Percentiles rank a stretch among this genome's conserved stretches.
Conservation (phyloP, 2,329 filamentous ascomycete genomes). For the Neoscytalidium dimidiatum region DNA sequence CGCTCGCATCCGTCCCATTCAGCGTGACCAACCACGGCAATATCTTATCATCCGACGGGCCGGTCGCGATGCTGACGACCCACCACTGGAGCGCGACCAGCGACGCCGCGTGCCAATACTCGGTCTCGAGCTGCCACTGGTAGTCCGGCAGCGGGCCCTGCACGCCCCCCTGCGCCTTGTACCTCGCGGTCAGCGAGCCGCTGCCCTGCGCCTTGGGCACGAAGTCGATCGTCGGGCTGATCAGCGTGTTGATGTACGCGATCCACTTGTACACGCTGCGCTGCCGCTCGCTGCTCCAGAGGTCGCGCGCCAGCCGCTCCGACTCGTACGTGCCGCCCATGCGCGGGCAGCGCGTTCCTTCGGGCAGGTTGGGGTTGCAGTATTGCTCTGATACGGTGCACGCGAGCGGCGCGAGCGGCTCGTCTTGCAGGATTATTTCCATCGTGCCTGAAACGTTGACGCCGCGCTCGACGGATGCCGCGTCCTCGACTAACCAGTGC, state of each 20-base stretch:
- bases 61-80: constrained; percentile 10
- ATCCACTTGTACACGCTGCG: background rate
- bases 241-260: background rate
- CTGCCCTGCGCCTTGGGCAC: background rate
- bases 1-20: background rate
- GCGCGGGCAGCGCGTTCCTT: background rate
- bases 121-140: constrained; percentile 23
- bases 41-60: background rate
- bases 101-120: constrained; percentile 18
- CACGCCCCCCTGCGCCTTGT: background rate
- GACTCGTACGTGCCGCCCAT: constrained; percentile 6
- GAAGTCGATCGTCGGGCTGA: background rate
- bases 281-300: background rate
- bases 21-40: background rate
- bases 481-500: background rate
- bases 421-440: background rate
- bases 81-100: constrained; percentile 19
- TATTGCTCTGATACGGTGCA: constrained; percentile 13
- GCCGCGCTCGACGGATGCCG: background rate
- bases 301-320: background rate
- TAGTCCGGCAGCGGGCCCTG: constrained; percentile 19
- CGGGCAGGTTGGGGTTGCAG: constrained; percentile 22
- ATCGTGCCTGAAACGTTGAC: background rate
- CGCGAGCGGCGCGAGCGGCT: constrained; percentile 12
- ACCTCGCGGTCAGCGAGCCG: constrained; percentile 3